A percentile compares a stretch with the other conserved stretches of the same genome.
phyloP scores from a whole-genome alignment of 768 basidiomycete genomes.

The Glaciozyma martinii region DNA sequence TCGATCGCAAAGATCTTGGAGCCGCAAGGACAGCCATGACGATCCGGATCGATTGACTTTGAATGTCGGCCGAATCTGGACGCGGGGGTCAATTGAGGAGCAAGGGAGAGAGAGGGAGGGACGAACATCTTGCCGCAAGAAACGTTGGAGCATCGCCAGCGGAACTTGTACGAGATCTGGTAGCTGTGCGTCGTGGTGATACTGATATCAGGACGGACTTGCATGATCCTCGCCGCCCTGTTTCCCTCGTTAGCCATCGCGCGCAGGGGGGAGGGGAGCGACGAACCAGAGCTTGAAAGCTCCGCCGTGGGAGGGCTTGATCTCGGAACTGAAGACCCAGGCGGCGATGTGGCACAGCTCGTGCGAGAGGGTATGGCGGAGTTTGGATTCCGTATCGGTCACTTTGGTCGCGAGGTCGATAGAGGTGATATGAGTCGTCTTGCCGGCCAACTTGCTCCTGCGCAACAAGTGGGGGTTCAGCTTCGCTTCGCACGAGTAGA shows the following conservation, averaged over 20 bases:
- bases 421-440: slow-evolving; percentile 12
- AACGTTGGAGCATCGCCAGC: slow-evolving; percentile 23
- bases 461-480: background rate
- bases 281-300: slow-evolving; percentile 42
- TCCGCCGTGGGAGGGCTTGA: slow-evolving; percentile 41
- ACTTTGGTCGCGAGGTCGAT: slow-evolving; percentile 44
- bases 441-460: background rate
- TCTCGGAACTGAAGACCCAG: slow-evolving; percentile 41
- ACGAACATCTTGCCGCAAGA: slow-evolving; percentile 39
- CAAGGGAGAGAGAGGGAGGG: background rate
- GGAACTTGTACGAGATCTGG: slow-evolving; percentile 41
- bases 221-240: slow-evolving; percentile 27
- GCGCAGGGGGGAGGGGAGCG: background rate
- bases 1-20: slow-evolving; percentile 12
- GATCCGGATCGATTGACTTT: slow-evolving; percentile 38
- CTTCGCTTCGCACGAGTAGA: slow-evolving; percentile 1
- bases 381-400: slow-evolving; percentile 41
- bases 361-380: slow-evolving; percentile 43
- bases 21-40: slow-evolving; percentile 39
- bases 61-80: slow-evolving; percentile 27
- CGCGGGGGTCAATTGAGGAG: no score
- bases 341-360: slow-evolving; percentile 45
- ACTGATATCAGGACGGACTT: slow-evolving; percentile 32
- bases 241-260: background rate
- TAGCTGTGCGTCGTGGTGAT: slow-evolving; percentile 42